phyloP scores from a whole-genome alignment of 805 yeast genomes.

The Kuraishia molischiana region DNA sequence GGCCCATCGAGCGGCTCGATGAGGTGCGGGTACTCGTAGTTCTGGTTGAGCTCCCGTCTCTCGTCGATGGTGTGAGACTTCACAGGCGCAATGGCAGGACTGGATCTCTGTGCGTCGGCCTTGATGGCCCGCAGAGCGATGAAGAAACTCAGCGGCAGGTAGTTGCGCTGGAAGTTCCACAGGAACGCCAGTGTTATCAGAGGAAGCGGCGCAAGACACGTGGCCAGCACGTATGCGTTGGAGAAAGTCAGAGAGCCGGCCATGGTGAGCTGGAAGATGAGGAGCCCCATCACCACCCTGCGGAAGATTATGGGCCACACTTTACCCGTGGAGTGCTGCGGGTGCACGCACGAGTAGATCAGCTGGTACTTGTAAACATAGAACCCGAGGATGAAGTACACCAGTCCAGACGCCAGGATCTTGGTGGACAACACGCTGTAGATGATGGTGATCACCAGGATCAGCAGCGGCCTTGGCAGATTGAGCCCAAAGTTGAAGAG shows the following conservation, averaged over 20 bases:
- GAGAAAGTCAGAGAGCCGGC: slow-evolving; percentile 78
- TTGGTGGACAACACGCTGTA: slow-evolving; percentile 88
- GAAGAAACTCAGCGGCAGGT: slow-evolving; percentile 71
- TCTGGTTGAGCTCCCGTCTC: slow-evolving; percentile 57
- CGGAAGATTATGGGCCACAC: slow-evolving; percentile 91
- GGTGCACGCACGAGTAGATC: slow-evolving; percentile 84
- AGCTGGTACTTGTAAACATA: slow-evolving; percentile 87
- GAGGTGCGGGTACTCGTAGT: slow-evolving; percentile 71
- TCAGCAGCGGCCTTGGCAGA: slow-evolving; percentile 84
- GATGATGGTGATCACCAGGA: slow-evolving; percentile 73
- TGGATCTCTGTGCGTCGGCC: slow-evolving; percentile 13
- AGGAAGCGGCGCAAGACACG: slow-evolving; percentile 69
- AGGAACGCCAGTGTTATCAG: slow-evolving; percentile 51
- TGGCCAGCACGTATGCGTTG: slow-evolving; percentile 68
- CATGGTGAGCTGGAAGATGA: slow-evolving; percentile 85
- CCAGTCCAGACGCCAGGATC: slow-evolving; percentile 73
- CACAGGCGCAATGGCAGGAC: slow-evolving; percentile 9
- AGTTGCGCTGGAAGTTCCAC: slow-evolving; percentile 76
- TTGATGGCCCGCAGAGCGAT: slow-evolving; percentile 81
- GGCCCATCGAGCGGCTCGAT: slow-evolving; percentile 75
- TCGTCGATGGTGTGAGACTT: slow-evolving; percentile 60
- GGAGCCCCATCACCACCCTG: slow-evolving; percentile 70
- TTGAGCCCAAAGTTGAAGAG: slow-evolving; percentile 84
- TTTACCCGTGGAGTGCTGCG: slow-evolving; percentile 94
- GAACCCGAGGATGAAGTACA: slow-evolving; percentile 78